Evolutionary conservation across 2,329 filamentous ascomycete genomes (phyloP), one percentile per base, ranked within the genome.

Genomic region (Venturiaceae sp.): DNA sequence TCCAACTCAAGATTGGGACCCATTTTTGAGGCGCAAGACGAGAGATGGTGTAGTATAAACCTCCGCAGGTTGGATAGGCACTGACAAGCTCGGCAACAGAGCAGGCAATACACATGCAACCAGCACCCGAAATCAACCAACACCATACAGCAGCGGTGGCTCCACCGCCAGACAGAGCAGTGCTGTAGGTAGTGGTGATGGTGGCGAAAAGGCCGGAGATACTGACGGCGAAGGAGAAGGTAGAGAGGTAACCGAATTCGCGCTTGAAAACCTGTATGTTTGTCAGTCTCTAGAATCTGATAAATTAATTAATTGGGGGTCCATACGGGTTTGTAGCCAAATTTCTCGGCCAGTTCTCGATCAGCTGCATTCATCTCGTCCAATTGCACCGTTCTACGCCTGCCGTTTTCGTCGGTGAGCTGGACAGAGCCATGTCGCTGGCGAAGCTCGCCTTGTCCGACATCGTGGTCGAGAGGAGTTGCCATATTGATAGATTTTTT

Each of bases 191-290:
- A 3, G 80, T 82, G 63, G 78, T 76, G 60, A 80, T 75, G 8
- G 79, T 82, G 30, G 79, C 74, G 64, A 81, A 83, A 21, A 83
- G 72, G 46, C 80, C 80, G 53, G 74, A 77, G 63, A 83, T 80
- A 64, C 75, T 78, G 64, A 83, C 77, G 55, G 81, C 81, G 64
- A 83, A 84, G 57, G 80, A 83, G 68, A 84, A 82, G 62, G 79
- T 80, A 62, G 81, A 82, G 14, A 80, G 70, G 58, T 80, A 81
- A 58, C 76, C 76, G 62, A 84, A 84, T 64, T 83, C 80, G 62
- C 81, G 77, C 68, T 81, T 80, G 71, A 83, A 82, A 57, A 83
- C 80, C 68, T 79, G 64, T 14, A 63, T 14, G 44, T 16, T 44
- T 19, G 52, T 36, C 23, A 53, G 11, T 53, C 1, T 13, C 13